Percentiles rank a stretch among this genome's conserved stretches.
Evolutionary conservation across 202 grass and related monocot species (phyloP).

Genomic region (Carex sylvatica): DNA sequence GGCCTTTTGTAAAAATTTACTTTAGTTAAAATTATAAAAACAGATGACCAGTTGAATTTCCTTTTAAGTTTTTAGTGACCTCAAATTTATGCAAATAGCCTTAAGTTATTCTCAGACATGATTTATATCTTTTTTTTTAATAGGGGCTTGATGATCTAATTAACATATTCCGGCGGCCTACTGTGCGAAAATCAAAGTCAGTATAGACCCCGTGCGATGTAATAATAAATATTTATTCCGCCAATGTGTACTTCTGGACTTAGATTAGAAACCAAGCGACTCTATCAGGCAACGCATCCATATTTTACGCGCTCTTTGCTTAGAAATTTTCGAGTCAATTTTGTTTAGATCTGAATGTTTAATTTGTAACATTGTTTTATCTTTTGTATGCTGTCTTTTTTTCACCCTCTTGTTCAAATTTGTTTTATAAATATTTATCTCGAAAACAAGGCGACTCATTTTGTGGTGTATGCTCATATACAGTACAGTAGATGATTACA

Average conservation of each 20-base stretch:
- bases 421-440: neutral
- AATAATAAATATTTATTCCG: constrained; percentile 4
- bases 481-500: neutral
- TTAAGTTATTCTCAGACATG: neutral
- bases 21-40: neutral
- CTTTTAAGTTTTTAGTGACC: neutral
- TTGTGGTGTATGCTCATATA: neutral
- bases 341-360: constrained; percentile 23
- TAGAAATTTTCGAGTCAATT: constrained; percentile 16
- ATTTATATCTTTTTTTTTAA: constrained; percentile 10
- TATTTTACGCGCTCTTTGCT: neutral
- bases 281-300: neutral
- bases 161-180: constrained; percentile 84
- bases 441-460: neutral
- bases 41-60: neutral
- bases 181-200: constrained; percentile 76
- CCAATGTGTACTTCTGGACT: constrained; percentile 8
- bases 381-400: neutral
- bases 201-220: constrained; percentile 45
- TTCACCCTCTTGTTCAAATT: neutral
- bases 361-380: constrained; percentile 14
- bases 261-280: constrained; percentile 16
- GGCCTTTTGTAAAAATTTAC: neutral
- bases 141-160: constrained; percentile 99
- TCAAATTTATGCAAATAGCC: neutral